These are phyloP conservation scores for Tillandsia fasciculata DNA, from an alignment of 176 grass and related monocot genomes.

Conservation along the genomic window DNA sequence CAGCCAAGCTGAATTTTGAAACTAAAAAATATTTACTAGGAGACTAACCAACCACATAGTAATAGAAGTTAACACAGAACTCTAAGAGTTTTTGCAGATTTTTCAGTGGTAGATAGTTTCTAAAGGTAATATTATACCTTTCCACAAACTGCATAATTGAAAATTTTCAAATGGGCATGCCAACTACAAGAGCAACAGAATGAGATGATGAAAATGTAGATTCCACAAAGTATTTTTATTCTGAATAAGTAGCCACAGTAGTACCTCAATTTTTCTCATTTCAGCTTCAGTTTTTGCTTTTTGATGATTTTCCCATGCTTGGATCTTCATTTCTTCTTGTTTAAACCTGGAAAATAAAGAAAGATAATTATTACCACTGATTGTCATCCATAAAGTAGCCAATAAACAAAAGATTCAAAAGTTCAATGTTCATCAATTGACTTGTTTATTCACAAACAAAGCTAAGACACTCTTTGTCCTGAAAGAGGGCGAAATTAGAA, in stretches of 20 bases:
- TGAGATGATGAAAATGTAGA: neutral
- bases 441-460: too few relatives aligned
- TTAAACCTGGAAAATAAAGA: constrained; percentile 52
- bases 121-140: too few relatives aligned
- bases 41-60: too few relatives aligned
- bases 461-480: too few relatives aligned
- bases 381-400: neutral
- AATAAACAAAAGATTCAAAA: neutral
- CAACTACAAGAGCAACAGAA: neutral
- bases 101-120: too few relatives aligned
- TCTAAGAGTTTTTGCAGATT: too few relatives aligned
- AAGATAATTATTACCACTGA: neutral
- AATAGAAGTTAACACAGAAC: too few relatives aligned
- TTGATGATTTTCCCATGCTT: constrained; percentile 96
- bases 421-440: too few relatives aligned
- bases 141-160: too few relatives aligned
- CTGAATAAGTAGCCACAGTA: neutral
- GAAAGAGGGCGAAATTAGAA: neutral
- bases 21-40: too few relatives aligned
- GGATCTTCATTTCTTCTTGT: constrained; percentile 90
- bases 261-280: constrained; percentile 91
- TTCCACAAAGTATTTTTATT: neutral
- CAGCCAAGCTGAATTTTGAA: too few relatives aligned
- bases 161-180: neutral
- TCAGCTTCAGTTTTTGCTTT: constrained; percentile 97